Base-by-base conservation (phyloP, 2,329 filamentous ascomycete species). In the Paraphaeosphaeria sporulosa region DNA sequence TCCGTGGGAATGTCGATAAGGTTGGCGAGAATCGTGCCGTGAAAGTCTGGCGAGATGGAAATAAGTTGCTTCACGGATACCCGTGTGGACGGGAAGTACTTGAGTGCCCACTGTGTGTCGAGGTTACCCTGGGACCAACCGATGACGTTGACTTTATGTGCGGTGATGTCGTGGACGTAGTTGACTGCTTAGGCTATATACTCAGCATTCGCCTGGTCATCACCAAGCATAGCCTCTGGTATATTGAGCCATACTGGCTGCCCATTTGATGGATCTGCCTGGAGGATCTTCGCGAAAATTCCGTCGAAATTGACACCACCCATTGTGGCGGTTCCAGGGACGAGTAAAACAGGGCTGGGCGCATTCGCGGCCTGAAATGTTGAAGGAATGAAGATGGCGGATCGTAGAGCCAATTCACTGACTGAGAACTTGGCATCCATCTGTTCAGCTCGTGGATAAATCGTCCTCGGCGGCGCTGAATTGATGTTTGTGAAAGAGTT, bases 151-250 rank as follows among this genome's bases (percentile, higher is more conserved):
- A 84, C 73, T 17, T 69, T 63, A 23, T 74, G 69, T 47, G 66
- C 62, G 46, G 76, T 78, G 61, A 84, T 72, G 36, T 71, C 76
- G 30, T 76, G 72, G 59, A 87, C 79, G 72, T 87, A 87, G 74
- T 87, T 85, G 61, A 87, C 83, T 5, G 85, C 84, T 69, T 88
- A 87, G 3, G 84, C 83, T 42, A 85, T 80, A 64, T 84, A 86
- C 69, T 87, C 85, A 4, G 83, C 74, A 64, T 84, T 87, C 30
- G 74, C 62, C 64, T 87, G 85, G 0, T 78, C 79, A 59, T 88
- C 84, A 23, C 64, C 72, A 10, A 85, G 75, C 40, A 83, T 76
- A 42, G 77, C 75, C 1, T 73, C 73, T 0, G 85, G 84, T 15
- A 87, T 78, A 65, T 87, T 87, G 21, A 88, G 74, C 81, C 84